Conservation (phyloP, 495 filamentous ascomycete species). For the Tetracladium marchalianum region DNA sequence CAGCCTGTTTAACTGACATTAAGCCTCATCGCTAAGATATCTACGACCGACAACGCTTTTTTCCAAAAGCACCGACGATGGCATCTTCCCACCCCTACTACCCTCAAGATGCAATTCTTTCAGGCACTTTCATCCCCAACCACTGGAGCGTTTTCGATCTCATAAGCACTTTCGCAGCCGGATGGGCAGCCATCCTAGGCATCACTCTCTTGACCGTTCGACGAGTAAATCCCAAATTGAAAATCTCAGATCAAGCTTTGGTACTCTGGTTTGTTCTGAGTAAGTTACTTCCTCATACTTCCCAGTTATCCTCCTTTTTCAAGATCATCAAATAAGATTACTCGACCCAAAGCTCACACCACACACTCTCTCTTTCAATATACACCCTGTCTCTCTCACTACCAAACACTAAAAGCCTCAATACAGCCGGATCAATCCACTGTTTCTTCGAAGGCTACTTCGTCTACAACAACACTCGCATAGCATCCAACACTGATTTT, state of each 20-base stretch:
- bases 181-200: slow-evolving; percentile 33
- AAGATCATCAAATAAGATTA: no score
- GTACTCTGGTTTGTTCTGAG: slow-evolving; percentile 53
- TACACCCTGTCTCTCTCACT: neutral
- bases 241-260: slow-evolving; percentile 31
- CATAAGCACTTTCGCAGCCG: slow-evolving; percentile 34
- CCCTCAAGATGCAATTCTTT: slow-evolving; percentile 32
- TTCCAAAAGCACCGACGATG: neutral
- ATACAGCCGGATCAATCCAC: slow-evolving; percentile 41
- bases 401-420: neutral
- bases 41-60: no score
- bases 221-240: slow-evolving; percentile 28
- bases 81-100: slow-evolving; percentile 31
- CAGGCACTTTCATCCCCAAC: slow-evolving; percentile 36
- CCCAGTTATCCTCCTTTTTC: no score
- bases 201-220: slow-evolving; percentile 32
- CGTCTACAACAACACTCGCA: slow-evolving; percentile 30
- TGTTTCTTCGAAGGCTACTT: slow-evolving; percentile 50
- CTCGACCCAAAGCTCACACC: no score
- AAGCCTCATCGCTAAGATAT: no score
- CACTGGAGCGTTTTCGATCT: slow-evolving; percentile 35
- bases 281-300: slow-evolving; percentile 15
- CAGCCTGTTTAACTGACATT: no score
- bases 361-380: no score
- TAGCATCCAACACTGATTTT: slow-evolving; percentile 34